These are phyloP conservation scores for Teunomyces gatunensis DNA, from an alignment of 805 yeast species.

Conservation along the genomic window DNA sequence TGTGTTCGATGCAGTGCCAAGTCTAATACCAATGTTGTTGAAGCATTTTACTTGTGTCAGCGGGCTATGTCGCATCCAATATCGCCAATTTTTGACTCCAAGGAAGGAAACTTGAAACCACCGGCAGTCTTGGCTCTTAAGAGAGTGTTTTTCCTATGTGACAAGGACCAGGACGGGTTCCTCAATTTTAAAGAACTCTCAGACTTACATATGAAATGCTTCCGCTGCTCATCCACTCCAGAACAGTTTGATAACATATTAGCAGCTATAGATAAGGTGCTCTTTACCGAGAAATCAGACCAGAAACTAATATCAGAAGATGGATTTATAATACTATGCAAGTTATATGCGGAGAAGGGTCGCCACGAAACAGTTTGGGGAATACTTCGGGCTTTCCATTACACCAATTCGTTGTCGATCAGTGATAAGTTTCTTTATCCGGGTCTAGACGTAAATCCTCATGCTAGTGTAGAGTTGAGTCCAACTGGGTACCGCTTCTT, in stretches of 20 bases:
- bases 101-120: constrained; percentile 78
- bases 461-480: constrained; percentile 83
- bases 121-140: constrained; percentile 71
- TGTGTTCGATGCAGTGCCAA: constrained; percentile 88
- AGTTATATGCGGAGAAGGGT: constrained; percentile 83
- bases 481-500: constrained; percentile 90
- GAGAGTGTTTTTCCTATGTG: constrained; percentile 81
- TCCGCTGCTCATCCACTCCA: constrained; percentile 45
- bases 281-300: constrained; percentile 23
- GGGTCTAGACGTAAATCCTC: constrained; percentile 64
- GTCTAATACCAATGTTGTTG: constrained; percentile 79
- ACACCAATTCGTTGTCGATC: constrained; percentile 86
- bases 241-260: constrained; percentile 40
- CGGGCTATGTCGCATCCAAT: constrained; percentile 91
- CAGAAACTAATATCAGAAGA: constrained; percentile 60
- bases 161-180: constrained; percentile 86
- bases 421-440: constrained; percentile 81
- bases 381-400: constrained; percentile 79
- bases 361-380: constrained; percentile 98
- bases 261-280: constrained; percentile 29
- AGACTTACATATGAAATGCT: constrained; percentile 71
- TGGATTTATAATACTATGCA: constrained; percentile 78
- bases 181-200: constrained; percentile 70
- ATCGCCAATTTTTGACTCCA: constrained; percentile 90
- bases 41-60: constrained; percentile 90